Base-by-base conservation (phyloP, 495 filamentous ascomycete species). In the Penicillium simplicissimum region DNA sequence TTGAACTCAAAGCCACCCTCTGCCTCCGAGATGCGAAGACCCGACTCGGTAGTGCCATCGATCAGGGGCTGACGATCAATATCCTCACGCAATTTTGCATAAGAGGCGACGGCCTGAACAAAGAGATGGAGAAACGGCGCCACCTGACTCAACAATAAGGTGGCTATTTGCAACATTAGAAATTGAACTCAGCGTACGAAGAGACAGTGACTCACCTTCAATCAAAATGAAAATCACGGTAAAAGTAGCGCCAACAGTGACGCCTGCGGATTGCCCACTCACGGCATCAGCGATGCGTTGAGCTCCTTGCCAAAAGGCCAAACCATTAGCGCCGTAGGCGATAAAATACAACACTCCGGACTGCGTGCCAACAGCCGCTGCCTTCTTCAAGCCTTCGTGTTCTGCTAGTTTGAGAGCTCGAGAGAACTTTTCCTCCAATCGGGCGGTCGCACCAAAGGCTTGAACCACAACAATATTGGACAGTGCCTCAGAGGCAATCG, bases 321-420 rank as follows among this genome's bases (percentile, higher is more conserved):
- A 71, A 40, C 82, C 87, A 64, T 88, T 88, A 3, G 84, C 87
- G 14, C 82, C 77, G 61, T 85, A 88, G 8, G 84, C 84, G 57
- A 88, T 81, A 59, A 90, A 89, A 61, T 88, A 90, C 21, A 90
- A 68, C 19, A 85, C 62, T n/a, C 87, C 86, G n/a, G 85, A 79
- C 58, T 88, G 85, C 1, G 84, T 71, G 11, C 82, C 87, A n/a
- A 81, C 75, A 0, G 82, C 84, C 2, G 79, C 60, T 5, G 84
- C 82, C 67, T 88, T 90, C 59, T 84, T 86, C 15, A 86, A 61
- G 0, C 85, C 72, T 74, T 70, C 64, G 2, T 28, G 52, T 65
- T 80, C 79, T 4, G 82, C 78, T 4, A 65, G 53, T 28, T 69
- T 74, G 9, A 89, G 76, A 15, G 76, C 71, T 11, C 66, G 73